Evolutionary conservation across 495 filamentous ascomycete genomes (phyloP), one percentile per base, ranked within the genome.

Genomic region (Tuber umbilicatum): DNA sequence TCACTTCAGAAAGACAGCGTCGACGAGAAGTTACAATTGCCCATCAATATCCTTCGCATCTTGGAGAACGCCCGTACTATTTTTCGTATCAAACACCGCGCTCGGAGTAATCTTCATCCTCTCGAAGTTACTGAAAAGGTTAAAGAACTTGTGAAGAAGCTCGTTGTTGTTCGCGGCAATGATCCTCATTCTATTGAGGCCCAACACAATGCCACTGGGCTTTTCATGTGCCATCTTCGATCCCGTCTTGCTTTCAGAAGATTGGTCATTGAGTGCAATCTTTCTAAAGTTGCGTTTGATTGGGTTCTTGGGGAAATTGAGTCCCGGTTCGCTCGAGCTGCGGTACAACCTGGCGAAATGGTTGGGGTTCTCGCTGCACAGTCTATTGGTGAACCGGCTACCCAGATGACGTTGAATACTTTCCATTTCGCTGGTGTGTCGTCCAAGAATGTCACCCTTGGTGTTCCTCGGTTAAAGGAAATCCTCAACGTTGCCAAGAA

Each of bases 371-470:
- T 99, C 81, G 95, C 95, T 73, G 95, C 95, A 17, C 95, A 99
- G 85, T 97, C 94, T 39, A 98, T 99, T 84, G 95, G 95, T 86
- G 95, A 99, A 83, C 95, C 95, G 31, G 95, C 95, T 68, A 99
- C 95, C 2, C 95, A 99, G 85, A 99, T 99, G 95, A 99, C 95
- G 0, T 84, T 99, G 69, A 99, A 99, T 85, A 99, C 95, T 40
- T 99, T 99, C 90, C 95, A 99, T 88, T 98, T 99, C 85, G 93
- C 95, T 84, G 95, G 95, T 96, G 93, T 99, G 67, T 96, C 96
- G 2, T 97, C 95, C 37, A 99, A 99, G 90, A 99, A 98, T 87
- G 93, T 98, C 70, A 99, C 95, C 37, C 91, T 98, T 72, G 95
- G 95, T 92, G 95, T 99, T 38, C 95, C 95, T 69, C 94, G 95